These are phyloP conservation scores for Talaromyces albobiverticillius DNA, from an alignment of 2,329 filamentous ascomycete species.

Conservation along the genomic window DNA sequence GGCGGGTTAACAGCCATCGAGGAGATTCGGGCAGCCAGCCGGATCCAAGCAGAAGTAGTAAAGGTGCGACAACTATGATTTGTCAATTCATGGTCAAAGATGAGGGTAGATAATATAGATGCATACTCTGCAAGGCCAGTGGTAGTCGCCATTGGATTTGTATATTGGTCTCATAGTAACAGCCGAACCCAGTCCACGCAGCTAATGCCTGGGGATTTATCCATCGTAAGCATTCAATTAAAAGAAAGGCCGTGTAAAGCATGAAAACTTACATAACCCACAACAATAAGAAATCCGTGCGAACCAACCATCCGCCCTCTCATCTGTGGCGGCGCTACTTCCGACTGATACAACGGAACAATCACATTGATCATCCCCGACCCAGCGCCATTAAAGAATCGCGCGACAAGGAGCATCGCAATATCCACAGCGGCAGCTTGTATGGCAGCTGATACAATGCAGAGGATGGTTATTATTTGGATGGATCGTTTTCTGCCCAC, in stretches of 20 bases:
- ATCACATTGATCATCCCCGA: neutral
- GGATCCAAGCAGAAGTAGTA: neutral
- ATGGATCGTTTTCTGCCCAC: neutral
- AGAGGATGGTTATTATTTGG: conserved; percentile 18
- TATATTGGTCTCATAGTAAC: neutral
- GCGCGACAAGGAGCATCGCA: conserved; percentile 21
- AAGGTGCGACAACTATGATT: neutral
- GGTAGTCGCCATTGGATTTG: neutral
- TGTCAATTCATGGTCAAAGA: neutral
- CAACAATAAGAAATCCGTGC: conserved; percentile 3
- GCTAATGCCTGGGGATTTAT: neutral
- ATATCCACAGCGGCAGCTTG: conserved; percentile 21
- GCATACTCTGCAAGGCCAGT: neutral
- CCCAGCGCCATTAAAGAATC: conserved; percentile 19
- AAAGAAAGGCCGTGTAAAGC: no score
- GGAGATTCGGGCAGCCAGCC: conserved; percentile 13
- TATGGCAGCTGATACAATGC: conserved; percentile 19
- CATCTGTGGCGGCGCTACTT: conserved; percentile 13
- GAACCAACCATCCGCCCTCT: conserved; percentile 16
- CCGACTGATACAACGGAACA: conserved; percentile 1
- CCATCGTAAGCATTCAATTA: no score
- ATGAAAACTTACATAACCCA: conserved; percentile 1
- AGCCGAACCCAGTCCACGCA: neutral
- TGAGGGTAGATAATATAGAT: neutral
- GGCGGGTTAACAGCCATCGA: conserved; percentile 7